phyloP scores from a whole-genome alignment of 495 filamentous ascomycete species.

The Hypomontagnella monticulosa region DNA sequence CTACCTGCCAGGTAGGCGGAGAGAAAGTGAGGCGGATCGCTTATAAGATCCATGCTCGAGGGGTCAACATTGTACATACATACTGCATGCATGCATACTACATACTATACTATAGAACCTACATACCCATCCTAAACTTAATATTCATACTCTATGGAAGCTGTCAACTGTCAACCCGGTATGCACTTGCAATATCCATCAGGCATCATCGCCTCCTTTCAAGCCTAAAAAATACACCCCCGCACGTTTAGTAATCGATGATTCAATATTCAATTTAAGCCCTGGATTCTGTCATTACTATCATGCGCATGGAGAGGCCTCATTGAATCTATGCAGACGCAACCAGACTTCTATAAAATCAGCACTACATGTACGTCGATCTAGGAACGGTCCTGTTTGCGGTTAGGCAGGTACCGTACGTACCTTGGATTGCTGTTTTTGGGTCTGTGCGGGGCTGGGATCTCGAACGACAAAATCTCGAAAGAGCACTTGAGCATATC shows the following conservation, averaged over 20 bases:
- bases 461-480: conserved; percentile 23
- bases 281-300: not conserved
- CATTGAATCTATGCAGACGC: too few relatives aligned
- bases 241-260: conserved; percentile 3
- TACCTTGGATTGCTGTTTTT: not conserved
- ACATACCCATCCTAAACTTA: not conserved
- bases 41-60: conserved; percentile 20
- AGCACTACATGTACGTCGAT: not conserved
- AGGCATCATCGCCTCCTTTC: too few relatives aligned
- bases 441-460: conserved; percentile 26
- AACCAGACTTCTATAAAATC: too few relatives aligned
- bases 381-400: not conserved
- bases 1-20: not conserved
- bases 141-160: not conserved
- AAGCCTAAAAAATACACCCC: not conserved
- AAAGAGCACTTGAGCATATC: conserved; percentile 1
- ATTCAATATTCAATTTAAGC: not conserved
- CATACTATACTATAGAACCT: not conserved
- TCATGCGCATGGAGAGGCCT: too few relatives aligned
- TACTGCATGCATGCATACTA: not conserved
- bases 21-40: conserved; percentile 14
- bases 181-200: not conserved
- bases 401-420: not conserved
- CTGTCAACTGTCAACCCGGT: not conserved
- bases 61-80: conserved; percentile 12